phyloP scores from a whole-genome alignment of 495 filamentous ascomycete species.

The Penicillium macrosclerotiorum region DNA sequence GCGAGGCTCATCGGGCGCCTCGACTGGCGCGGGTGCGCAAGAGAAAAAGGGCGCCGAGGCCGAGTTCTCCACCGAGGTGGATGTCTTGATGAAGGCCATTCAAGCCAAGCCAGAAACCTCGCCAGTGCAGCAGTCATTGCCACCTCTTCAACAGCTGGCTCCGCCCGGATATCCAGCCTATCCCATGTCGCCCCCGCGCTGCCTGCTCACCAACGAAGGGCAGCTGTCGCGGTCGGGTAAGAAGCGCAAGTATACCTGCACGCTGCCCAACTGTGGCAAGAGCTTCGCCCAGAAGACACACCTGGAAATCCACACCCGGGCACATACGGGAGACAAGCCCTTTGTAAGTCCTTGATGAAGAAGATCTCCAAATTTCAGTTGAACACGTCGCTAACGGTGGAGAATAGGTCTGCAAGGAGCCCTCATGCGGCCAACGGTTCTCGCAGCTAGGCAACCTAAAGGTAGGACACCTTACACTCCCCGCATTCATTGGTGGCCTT shows the following conservation, averaged over 20 bases:
- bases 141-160: conserved; percentile 35
- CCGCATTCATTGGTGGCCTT: too few relatives aligned
- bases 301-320: conserved; percentile 84
- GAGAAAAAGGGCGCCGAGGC: conserved; percentile 37
- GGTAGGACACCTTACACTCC: too few relatives aligned
- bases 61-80: conserved; percentile 77
- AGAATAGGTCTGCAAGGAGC: conserved; percentile 66
- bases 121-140: conserved; percentile 30
- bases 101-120: conserved; percentile 60
- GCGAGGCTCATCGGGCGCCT: neutral
- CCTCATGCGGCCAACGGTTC: conserved; percentile 75
- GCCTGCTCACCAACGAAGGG: conserved; percentile 26
- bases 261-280: conserved; percentile 72
- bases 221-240: conserved; percentile 34
- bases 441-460: conserved; percentile 88
- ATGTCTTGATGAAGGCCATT: conserved; percentile 89
- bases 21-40: conserved; percentile 1
- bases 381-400: neutral
- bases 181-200: conserved; percentile 27
- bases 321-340: conserved; percentile 88
- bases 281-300: conserved; percentile 91
- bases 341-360: conserved; percentile 62
- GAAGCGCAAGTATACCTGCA: conserved; percentile 66
- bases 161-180: conserved; percentile 20
- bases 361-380: neutral